phyloP scores from a whole-genome alignment of 2,329 filamentous ascomycete species.

The Trichophyton mentagrophytes region DNA sequence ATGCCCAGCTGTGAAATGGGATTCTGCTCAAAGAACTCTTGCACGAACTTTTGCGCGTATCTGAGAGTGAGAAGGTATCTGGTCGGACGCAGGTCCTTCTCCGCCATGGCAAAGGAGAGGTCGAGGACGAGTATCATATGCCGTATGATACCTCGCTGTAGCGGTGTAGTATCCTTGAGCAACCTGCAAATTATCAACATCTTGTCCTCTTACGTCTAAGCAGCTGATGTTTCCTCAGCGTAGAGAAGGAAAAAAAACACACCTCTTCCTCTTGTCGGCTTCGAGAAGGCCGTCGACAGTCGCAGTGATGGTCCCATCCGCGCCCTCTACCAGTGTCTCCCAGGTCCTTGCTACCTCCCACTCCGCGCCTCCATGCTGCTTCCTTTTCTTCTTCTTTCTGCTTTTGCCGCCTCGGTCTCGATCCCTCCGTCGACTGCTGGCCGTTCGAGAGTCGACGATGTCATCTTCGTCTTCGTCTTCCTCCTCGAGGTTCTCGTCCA shows the following conservation, averaged over 20 bases:
- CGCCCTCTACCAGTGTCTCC: constrained; percentile 64
- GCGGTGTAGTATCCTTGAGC: constrained; percentile 81
- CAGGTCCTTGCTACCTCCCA: constrained; percentile 40
- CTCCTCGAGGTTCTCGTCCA: constrained; percentile 20
- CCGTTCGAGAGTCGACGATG: not conserved
- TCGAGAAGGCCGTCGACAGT: constrained; percentile 62
- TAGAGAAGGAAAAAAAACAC: constrained; percentile 8
- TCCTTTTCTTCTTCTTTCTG: constrained; percentile 12
- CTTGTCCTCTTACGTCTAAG: not conserved
- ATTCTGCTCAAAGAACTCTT: constrained; percentile 96
- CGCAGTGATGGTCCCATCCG: constrained; percentile 62
- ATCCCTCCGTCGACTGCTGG: not conserved
- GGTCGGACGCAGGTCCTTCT: constrained; percentile 87
- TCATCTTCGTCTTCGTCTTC: constrained; percentile 16
- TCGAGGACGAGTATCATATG: constrained; percentile 85
- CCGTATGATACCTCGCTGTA: constrained; percentile 95
- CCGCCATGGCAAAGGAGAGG: constrained; percentile 82
- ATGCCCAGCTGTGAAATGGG: constrained; percentile 92
- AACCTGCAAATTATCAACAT: constrained; percentile 28
- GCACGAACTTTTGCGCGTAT: constrained; percentile 76
- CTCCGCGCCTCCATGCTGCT: constrained; percentile 24
- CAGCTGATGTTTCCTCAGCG: not conserved
- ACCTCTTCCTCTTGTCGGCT: constrained; percentile 67
- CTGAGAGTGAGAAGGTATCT: constrained; percentile 70
- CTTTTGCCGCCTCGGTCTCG: constrained; percentile 14